Evolutionary conservation across 2,329 filamentous ascomycete genomes (phyloP), one percentile per base, ranked within the genome.

Genomic region (Pseudopyrenochaeta lycopersici): DNA sequence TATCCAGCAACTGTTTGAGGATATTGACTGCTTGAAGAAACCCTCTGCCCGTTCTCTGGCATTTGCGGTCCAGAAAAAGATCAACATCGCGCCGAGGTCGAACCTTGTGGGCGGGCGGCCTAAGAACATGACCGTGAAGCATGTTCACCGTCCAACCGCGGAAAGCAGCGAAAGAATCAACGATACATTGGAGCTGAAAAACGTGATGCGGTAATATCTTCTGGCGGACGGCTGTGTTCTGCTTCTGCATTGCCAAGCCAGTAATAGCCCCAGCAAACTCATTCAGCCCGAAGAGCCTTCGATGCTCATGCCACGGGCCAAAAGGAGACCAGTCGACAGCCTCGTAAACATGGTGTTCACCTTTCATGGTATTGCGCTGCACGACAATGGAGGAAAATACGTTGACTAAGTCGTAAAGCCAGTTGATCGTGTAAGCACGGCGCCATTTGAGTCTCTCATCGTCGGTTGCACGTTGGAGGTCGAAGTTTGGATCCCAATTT

Each of bases 401-500:
- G 45, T 82, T 83, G 58, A 84, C 78, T 5, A 84, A 59, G 48
- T 83, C 80, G 53, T 83, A 84, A 0, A 84, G 74, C 81, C 80
- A 83, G 52, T 79, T 82, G 54, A 84, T 81, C 1, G 78, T 81
- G 47, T 81, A 84, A 0, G 66, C 59, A 1, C 80, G 77, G 6
- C 81, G 79, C 81, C 81, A 84, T 7, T 72, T 65, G 3, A 80
- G 33, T 18, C 78, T 66, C 44, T 82, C 62, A 4, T 77, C 64
- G 9, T 76, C 64, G n/a, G 64, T 80, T 0, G 76, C 77, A 1
- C 41, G 39, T 46, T 67, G 56, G 6, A 82, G 64, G 49, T 82
- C 58, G 11, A 80, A 66, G 1, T 63, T 56, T 6, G 79, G 79
- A 46, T 81, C 63, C 82, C 79, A 84, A 29, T 75, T 56, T 0